Evolutionary conservation across 2,329 filamentous ascomycete genomes (phyloP).

Genomic region (Penicillium griseofulvum): DNA sequence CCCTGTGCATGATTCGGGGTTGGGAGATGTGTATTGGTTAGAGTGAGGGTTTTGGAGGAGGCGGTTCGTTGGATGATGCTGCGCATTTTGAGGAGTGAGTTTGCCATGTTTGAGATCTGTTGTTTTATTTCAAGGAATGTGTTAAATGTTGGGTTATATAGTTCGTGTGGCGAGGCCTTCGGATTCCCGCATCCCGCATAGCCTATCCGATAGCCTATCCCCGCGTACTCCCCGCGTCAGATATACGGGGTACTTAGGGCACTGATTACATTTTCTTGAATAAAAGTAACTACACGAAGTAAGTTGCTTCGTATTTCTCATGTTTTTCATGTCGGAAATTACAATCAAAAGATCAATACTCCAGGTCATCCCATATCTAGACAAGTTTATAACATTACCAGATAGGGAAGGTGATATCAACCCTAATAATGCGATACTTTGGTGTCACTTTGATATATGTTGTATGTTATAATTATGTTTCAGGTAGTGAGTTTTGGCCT

Average conservation of each 20-base stretch:
- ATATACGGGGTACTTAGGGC: not conserved
- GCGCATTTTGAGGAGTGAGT: not conserved
- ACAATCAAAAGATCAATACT: too few relatives aligned
- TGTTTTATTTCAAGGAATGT: not conserved
- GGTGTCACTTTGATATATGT: too few relatives aligned
- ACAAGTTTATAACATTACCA: too few relatives aligned
- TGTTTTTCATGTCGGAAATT: too few relatives aligned
- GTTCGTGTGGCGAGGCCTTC: not conserved
- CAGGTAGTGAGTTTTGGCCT: too few relatives aligned
- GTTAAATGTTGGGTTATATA: not conserved
- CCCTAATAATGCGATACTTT: too few relatives aligned
- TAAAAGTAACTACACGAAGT: too few relatives aligned
- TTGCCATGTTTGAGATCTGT: not conserved
- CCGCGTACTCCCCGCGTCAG: not conserved
- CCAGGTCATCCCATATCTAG: too few relatives aligned
- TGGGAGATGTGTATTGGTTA: not conserved
- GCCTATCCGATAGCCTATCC: conserved; percentile 2
- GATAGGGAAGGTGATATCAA: too few relatives aligned
- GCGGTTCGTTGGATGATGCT: not conserved
- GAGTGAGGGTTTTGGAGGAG: not conserved
- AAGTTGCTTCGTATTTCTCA: not conserved
- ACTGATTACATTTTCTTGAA: not conserved
- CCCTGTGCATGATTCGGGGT: conserved; percentile 14
- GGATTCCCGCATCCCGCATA: not conserved
- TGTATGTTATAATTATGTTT: too few relatives aligned